These are phyloP conservation scores for Pelargonium fulgidum DNA, from an alignment of 441 rosid genomes.

Conservation along the genomic window DNA sequence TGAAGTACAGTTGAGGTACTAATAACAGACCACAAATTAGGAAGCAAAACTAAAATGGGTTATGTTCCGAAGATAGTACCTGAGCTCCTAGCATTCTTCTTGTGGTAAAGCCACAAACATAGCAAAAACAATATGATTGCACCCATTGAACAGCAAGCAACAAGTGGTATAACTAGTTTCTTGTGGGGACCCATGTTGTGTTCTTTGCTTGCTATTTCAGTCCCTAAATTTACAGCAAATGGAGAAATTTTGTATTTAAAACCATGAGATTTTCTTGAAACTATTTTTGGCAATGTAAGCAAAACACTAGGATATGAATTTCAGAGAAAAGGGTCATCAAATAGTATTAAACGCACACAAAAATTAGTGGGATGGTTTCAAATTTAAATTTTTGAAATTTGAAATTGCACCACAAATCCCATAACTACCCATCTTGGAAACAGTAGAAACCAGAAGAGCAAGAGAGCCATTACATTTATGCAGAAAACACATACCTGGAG, in stretches of 20 bases:
- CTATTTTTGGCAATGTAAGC: background rate
- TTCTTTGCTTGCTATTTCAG: conserved; percentile 34
- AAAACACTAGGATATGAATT: background rate
- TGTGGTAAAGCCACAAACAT: conserved; percentile 45
- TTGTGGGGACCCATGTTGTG: conserved; percentile 42
- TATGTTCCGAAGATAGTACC: conserved; percentile 31
- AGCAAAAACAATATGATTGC: conserved; percentile 34
- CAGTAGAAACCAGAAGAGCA: background rate
- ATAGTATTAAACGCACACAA: conserved; percentile 27
- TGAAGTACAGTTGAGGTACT: background rate
- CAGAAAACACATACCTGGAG: conserved; percentile 50
- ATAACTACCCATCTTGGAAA: background rate
- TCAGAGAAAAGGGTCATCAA: background rate
- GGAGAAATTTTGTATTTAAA: conserved; percentile 3
- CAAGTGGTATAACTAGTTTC: conserved; percentile 41
- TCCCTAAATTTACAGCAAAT: conserved; percentile 29
- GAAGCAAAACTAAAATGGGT: background rate
- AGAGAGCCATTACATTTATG: background rate
- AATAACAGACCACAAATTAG: background rate
- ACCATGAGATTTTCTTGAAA: conserved; percentile 1
- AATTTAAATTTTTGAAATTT: conserved; percentile 17
- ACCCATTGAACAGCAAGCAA: conserved; percentile 47
- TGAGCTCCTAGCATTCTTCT: conserved; percentile 35
- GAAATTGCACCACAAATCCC: background rate
- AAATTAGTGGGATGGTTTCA: background rate